phyloP scores from a whole-genome alignment of 139 green algal species.

The Nannochloris sp. region DNA sequence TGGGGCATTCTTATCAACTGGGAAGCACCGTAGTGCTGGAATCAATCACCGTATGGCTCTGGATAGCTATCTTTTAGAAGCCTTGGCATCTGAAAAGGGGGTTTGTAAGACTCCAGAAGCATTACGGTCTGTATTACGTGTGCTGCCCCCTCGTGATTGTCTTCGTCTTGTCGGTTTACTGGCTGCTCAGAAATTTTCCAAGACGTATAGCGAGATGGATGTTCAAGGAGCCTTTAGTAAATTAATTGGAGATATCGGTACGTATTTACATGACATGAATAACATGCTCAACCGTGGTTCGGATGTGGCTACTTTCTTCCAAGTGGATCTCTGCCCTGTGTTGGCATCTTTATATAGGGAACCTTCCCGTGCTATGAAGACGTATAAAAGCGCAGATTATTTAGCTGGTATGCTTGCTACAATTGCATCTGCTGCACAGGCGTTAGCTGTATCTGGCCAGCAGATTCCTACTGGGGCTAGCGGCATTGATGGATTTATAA shows the following conservation, averaged over 20 bases:
- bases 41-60: background rate
- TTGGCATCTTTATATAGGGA: background rate
- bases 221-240: background rate
- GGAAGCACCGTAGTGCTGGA: background rate
- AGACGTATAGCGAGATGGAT: background rate
- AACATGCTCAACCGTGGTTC: background rate
- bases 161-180: slow-evolving; percentile 33
- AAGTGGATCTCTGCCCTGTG: background rate
- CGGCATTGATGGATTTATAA: background rate
- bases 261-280: background rate
- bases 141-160: slow-evolving; percentile 21
- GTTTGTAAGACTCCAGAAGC: background rate
- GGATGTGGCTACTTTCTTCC: background rate
- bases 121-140: slow-evolving; percentile 10
- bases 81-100: slow-evolving; percentile 1
- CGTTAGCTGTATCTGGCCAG: background rate
- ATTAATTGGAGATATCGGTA: background rate
- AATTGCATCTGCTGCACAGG: background rate
- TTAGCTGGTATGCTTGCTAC: slow-evolving; percentile 8
- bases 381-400: slow-evolving; percentile 13
- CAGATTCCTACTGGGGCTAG: background rate
- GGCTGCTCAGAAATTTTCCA: slow-evolving; percentile 3
- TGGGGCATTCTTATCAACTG: slow-evolving; percentile 13
- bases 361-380: background rate
- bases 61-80: slow-evolving; percentile 12